Conservation (phyloP, 23 red algal species). For the Agarophyton chilense region DNA sequence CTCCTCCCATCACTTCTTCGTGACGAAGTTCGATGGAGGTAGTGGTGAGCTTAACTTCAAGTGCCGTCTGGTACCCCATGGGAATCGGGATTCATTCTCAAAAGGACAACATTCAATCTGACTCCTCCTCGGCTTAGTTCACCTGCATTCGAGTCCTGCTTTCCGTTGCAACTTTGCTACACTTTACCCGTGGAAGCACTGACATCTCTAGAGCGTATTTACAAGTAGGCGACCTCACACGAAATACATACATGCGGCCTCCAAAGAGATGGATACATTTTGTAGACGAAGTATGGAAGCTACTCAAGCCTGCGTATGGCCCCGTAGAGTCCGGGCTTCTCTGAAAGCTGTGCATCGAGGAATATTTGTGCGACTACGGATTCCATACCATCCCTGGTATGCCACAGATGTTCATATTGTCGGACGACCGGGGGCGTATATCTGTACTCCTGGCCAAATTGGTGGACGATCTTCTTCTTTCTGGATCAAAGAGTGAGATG, state of each 20-base stretch:
- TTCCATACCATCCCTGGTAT: too few relatives aligned
- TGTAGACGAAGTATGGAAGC: too few relatives aligned
- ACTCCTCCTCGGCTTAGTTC: background rate
- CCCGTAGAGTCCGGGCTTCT: too few relatives aligned
- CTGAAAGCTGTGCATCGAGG: too few relatives aligned
- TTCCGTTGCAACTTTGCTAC: background rate
- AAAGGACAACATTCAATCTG: too few relatives aligned
- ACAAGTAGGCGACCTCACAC: too few relatives aligned
- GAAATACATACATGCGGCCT: background rate
- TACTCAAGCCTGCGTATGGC: too few relatives aligned
- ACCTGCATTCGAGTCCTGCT: background rate
- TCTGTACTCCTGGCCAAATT: background rate
- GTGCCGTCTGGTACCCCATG: too few relatives aligned
- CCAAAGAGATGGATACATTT: background rate
- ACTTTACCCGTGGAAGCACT: background rate
- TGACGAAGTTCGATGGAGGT: background rate
- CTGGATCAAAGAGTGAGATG: background rate
- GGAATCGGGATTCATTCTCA: too few relatives aligned
- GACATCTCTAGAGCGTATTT: too few relatives aligned
- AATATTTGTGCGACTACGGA: too few relatives aligned
- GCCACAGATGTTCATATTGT: too few relatives aligned
- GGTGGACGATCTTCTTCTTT: background rate
- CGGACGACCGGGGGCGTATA: background rate
- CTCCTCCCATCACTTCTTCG: conserved; percentile 3
- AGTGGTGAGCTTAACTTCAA: background rate